Evolutionary conservation across 192 early-diverging fungal genomes (phyloP), one percentile per base, ranked within the genome.

Genomic region (Podochytrium sp.): DNA sequence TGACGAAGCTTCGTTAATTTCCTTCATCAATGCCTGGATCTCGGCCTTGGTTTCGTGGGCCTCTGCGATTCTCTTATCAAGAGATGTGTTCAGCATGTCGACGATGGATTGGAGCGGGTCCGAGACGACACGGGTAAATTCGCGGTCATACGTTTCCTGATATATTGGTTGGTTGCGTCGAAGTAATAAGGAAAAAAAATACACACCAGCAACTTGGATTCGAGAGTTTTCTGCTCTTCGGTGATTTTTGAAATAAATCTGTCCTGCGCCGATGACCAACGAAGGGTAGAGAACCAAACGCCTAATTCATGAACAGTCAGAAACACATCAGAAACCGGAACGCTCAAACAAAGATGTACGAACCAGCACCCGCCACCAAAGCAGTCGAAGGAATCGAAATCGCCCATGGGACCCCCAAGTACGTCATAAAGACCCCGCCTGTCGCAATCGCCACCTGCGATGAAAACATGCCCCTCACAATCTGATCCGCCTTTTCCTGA

Each of bases 331-430:
- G 25, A 16, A 50, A 49, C 12, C 32, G 33, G 33, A 43, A 12
- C 4, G 47, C 2, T 25, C 23, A 18, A 38, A 2, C 2, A 52
- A 70, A 23, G 49, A 70, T 18, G 38, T 0, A 35, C 55, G 40
- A 30, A 79, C 77, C 77, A 0, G 61, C 55, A 16, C 56, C 77
- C 16, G 43, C 49, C 14, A 63, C 67, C n/a, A 75, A 32, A 20
- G 62, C 16, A 33, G 76, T 74, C n/a, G 71, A 74, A 14, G 76
- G 76, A 56, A 78, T 65, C 3, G 76, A 78, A 38, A 78, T 67
- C 6, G 70, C 70, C 70, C 70, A 81, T 32, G 81, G 81, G 20
- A 77, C 75, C 20, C 81, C 81, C 2, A 82, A 52, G 62, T 82
- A 78, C 23, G 76, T 78, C 7, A 35, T 37, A 43, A 79, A 60